Conservation (phyloP, 2,329 filamentous ascomycete species). For the Zasmidium angulare region DNA sequence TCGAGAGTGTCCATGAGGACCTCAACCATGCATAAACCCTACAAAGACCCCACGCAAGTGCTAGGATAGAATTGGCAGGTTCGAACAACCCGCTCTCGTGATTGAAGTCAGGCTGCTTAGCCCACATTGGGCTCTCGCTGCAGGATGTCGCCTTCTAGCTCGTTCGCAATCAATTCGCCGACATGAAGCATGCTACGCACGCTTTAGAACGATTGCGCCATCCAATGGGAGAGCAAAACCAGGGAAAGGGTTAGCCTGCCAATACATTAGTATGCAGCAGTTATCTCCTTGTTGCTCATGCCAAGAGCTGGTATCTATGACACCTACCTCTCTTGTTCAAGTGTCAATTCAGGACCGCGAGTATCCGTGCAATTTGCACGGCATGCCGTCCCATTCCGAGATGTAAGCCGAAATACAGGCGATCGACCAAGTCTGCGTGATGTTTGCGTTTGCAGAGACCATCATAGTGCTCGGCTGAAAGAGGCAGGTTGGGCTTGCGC, state of each 20-base stretch:
- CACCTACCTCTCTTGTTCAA: not conserved
- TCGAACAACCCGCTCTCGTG: not conserved
- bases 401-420: not conserved
- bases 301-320: not conserved
- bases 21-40: not conserved
- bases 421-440: not conserved
- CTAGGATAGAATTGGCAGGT: not conserved
- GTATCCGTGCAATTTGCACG: not conserved
- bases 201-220: not conserved
- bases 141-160: not conserved
- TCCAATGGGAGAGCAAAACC: not conserved
- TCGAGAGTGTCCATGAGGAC: not conserved
- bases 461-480: not conserved
- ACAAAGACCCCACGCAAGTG: not conserved
- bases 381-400: not conserved
- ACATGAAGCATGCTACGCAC: not conserved
- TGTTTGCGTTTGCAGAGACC: not conserved
- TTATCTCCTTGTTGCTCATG: not conserved
- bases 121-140: not conserved
- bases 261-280: not conserved
- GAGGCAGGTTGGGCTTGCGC: not conserved
- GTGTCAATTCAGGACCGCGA: not conserved
- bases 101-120: not conserved
- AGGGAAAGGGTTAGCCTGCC: not conserved
- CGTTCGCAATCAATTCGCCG: not conserved